These are phyloP conservation scores for Curvularia spicifera DNA, from an alignment of 2,329 filamentous ascomycete species.

Conservation along the genomic window DNA sequence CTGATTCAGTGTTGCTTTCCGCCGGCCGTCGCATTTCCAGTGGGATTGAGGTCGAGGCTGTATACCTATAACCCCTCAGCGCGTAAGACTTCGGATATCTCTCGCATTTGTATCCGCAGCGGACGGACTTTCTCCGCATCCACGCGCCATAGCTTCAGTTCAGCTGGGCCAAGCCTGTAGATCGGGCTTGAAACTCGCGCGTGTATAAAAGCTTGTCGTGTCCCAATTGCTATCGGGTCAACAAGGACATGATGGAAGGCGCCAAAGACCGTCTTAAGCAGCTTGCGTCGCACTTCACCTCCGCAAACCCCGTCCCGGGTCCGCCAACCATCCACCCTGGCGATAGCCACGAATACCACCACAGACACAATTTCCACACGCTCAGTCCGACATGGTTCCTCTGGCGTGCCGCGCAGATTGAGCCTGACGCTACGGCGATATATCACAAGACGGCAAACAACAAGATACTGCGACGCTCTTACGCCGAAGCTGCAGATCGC, in stretches of 20 bases:
- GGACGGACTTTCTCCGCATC: constrained; percentile 27
- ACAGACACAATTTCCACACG: constrained; percentile 70
- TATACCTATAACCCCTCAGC: not conserved
- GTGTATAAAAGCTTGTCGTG: constrained; percentile 7
- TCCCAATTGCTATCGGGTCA: not conserved
- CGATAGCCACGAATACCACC: constrained; percentile 51
- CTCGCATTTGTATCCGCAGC: constrained; percentile 10
- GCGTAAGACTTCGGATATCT: constrained; percentile 4
- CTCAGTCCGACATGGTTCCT: constrained; percentile 89
- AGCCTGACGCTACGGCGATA: constrained; percentile 80
- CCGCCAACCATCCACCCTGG: constrained; percentile 47
- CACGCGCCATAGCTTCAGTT: constrained; percentile 20
- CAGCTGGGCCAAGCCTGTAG: constrained; percentile 12
- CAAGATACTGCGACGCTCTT: constrained; percentile 74
- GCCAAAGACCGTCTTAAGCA: constrained; percentile 43
- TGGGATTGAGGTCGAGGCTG: not conserved
- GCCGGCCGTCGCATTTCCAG: not conserved
- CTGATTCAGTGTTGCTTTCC: not conserved
- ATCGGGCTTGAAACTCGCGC: constrained; percentile 9
- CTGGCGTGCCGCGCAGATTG: constrained; percentile 83
- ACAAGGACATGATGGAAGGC: constrained; percentile 17
- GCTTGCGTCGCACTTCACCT: constrained; percentile 48
- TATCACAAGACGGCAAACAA: constrained; percentile 84
- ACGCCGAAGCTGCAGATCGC: constrained; percentile 82
- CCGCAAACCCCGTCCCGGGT: constrained; percentile 37